Evolutionary conservation across 169 alveolate species (phyloP).

Genomic region (Eimeria maxima): DNA sequence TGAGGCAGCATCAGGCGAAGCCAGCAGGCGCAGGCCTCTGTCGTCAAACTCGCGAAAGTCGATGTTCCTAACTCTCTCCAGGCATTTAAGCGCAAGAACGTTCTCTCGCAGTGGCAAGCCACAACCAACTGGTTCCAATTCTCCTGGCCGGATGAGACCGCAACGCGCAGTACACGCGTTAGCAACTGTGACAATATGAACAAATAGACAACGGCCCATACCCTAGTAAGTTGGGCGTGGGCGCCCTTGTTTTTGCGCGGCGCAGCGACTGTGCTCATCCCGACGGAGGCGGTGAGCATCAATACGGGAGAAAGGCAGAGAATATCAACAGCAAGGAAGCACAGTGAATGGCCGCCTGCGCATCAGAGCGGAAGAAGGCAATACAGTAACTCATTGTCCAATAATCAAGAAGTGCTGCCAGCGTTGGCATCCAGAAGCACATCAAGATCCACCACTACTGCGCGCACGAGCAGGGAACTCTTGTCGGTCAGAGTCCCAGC

Average conservation of each 20-base stretch:
- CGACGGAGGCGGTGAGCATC: not conserved
- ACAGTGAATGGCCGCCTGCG: not conserved
- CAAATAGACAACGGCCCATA: not conserved
- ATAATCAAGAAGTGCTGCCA: not conserved
- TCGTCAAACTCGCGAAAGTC: constrained; percentile 45
- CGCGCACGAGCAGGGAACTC: not conserved
- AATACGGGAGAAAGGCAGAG: not conserved
- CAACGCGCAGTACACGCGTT: not conserved
- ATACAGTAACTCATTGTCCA: not conserved
- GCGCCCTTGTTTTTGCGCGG: not conserved
- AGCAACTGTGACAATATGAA: not conserved
- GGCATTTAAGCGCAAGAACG: not conserved
- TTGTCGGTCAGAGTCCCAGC: constrained; percentile 15
- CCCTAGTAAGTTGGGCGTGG: not conserved
- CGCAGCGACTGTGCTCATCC: constrained; percentile 1
- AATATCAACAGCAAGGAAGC: not conserved
- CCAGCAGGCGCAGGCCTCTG: constrained; percentile 70
- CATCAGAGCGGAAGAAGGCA: not conserved
- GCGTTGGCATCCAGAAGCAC: not conserved
- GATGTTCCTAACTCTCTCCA: not conserved
- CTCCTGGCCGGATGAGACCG: not conserved
- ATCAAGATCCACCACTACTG: not conserved
- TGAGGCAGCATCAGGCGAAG: constrained; percentile 43
- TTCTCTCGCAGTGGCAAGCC: constrained; percentile 70
- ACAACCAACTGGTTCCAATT: not conserved